These are phyloP conservation scores for Meyerozyma smithsonii DNA, from an alignment of 1,139 yeast genomes.

Conservation along the genomic window DNA sequence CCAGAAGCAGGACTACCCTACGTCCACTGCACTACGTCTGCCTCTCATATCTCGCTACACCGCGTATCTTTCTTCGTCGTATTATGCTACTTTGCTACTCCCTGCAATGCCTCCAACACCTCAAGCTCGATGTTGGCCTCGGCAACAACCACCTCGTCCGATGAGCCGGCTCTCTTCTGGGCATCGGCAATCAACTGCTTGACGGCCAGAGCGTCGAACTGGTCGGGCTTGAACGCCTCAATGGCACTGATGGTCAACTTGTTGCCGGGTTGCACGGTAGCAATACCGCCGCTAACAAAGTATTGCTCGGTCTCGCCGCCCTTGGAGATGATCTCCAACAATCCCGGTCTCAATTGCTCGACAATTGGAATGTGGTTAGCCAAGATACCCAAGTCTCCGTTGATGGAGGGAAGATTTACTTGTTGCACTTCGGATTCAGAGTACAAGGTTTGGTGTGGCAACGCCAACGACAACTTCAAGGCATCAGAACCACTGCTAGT, in stretches of 20 bases:
- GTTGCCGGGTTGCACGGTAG: slow-evolving; percentile 94
- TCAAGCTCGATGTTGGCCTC: slow-evolving; percentile 95
- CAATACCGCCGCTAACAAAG: slow-evolving; percentile 95
- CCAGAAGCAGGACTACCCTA: too few species aligned
- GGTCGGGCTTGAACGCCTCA: slow-evolving; percentile 92
- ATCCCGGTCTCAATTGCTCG: slow-evolving; percentile 96
- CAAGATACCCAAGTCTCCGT: slow-evolving; percentile 96
- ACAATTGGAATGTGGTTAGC: slow-evolving; percentile 98
- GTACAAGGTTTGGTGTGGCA: slow-evolving; percentile 74
- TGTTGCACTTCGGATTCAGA: slow-evolving; percentile 60
- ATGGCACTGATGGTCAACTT: slow-evolving; percentile 87
- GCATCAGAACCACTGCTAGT: slow-evolving; percentile 63
- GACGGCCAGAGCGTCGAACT: slow-evolving; percentile 78
- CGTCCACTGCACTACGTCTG: not conserved
- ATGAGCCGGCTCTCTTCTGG: slow-evolving; percentile 80
- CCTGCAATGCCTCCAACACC: slow-evolving; percentile 90
- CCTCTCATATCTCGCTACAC: not conserved
- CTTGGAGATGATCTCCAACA: slow-evolving; percentile 84
- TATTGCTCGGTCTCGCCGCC: slow-evolving; percentile 73
- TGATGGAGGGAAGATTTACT: slow-evolving; percentile 93
- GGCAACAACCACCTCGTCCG: slow-evolving; percentile 86
- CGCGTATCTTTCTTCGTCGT: too few species aligned
- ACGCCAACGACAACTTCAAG: slow-evolving; percentile 83
- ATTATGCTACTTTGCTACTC: slow-evolving; percentile 65
- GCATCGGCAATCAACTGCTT: slow-evolving; percentile 87